These are phyloP conservation scores for Acer saccharum DNA, from an alignment of 345 rosid species.

Conservation along the genomic window DNA sequence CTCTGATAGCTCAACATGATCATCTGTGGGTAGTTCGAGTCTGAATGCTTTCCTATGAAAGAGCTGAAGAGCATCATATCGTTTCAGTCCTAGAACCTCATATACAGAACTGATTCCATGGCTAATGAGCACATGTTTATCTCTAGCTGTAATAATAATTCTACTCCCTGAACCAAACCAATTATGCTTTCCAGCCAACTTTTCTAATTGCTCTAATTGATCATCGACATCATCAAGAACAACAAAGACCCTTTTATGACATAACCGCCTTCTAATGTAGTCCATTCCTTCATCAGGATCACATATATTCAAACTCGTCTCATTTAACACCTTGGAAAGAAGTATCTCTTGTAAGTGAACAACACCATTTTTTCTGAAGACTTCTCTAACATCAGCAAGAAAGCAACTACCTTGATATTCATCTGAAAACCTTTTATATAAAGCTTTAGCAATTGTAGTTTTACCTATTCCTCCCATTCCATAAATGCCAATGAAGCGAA, in stretches of 20 bases:
- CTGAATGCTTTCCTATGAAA: constrained; percentile 20
- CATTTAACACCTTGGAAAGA: background rate
- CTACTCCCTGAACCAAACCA: background rate
- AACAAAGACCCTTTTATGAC: background rate
- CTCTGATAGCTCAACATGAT: background rate
- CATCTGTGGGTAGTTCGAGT: background rate
- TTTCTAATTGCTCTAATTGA: background rate
- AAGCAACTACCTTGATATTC: constrained; percentile 31
- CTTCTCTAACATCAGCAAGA: constrained; percentile 28
- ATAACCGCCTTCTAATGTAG: background rate
- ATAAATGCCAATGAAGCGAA: constrained; percentile 30
- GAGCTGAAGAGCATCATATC: background rate
- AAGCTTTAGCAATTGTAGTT: constrained; percentile 31
- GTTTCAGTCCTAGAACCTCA: background rate
- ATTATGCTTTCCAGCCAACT: background rate
- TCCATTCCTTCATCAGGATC: background rate
- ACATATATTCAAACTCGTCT: background rate
- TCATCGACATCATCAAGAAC: constrained; percentile 11
- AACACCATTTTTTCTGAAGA: rapidly evolving
- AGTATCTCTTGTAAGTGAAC: background rate
- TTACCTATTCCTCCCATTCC: constrained; percentile 52
- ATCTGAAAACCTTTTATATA: constrained; percentile 15
- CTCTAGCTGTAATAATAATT: constrained; percentile 25
- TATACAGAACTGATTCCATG: background rate
- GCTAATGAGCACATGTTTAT: background rate